Percentiles rank a stretch among this genome's conserved stretches.
These are phyloP conservation scores for Litsea cubeba DNA, from an alignment of 164 flowering plant species.

Conservation along the genomic window DNA sequence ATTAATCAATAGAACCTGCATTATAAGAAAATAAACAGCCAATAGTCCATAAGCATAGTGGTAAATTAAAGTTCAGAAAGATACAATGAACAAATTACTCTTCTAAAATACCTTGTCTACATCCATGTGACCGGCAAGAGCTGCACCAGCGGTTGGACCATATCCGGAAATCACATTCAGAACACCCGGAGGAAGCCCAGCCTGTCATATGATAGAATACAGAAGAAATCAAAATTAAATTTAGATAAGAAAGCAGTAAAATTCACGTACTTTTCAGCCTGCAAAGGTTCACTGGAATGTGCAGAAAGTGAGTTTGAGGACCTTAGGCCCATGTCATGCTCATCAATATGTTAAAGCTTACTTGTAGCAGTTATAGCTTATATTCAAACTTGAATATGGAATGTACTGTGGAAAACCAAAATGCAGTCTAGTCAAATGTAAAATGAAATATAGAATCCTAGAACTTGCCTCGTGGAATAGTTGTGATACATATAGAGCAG, in stretches of 20 bases:
- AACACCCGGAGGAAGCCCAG: constrained; percentile 85
- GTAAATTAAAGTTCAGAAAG: neutral
- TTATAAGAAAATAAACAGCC: neutral
- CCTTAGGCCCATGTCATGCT: neutral
- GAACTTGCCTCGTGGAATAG: constrained; percentile 64
- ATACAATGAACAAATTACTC: neutral
- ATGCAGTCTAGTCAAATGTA: neutral
- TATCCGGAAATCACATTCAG: constrained; percentile 72
- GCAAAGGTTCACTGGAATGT: neutral
- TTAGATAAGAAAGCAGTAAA: neutral
- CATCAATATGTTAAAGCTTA: neutral
- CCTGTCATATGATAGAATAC: constrained; percentile 30
- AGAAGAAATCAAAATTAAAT: neutral
- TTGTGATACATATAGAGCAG: constrained; percentile 66
- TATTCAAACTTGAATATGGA: neutral
- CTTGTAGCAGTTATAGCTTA: neutral
- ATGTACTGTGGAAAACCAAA: neutral
- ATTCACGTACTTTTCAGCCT: neutral
- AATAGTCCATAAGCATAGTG: neutral
- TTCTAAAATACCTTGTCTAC: constrained; percentile 67
- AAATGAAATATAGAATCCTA: neutral
- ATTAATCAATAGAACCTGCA: neutral
- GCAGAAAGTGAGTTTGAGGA: neutral
- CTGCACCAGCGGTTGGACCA: constrained; percentile 89
- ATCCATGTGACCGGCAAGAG: constrained; percentile 90